phyloP scores from a whole-genome alignment of 768 basidiomycete genomes.

The Collybia sp. region DNA sequence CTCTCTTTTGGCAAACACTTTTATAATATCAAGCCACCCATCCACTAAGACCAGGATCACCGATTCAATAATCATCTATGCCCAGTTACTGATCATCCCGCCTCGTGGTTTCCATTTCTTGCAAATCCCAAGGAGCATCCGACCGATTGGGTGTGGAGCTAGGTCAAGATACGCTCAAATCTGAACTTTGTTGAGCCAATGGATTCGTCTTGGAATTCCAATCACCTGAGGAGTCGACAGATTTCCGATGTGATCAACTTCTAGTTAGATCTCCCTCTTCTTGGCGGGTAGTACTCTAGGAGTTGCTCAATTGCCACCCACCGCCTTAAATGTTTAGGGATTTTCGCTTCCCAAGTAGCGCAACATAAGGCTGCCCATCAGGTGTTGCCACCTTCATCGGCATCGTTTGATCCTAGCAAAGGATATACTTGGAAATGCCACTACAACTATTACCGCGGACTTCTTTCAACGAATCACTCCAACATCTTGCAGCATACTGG shows the following conservation, averaged over 20 bases:
- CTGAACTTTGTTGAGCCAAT: constrained; percentile 7
- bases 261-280: too few species aligned
- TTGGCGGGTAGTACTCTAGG: too few species aligned
- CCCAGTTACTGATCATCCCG: constrained; percentile 1
- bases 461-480: constrained; percentile 25
- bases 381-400: too few species aligned
- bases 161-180: not conserved
- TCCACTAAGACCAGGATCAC: not conserved
- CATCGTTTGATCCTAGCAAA: too few species aligned
- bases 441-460: constrained; percentile 35
- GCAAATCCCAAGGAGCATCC: constrained; percentile 20
- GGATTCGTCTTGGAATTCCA: constrained; percentile 19
- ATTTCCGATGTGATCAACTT: too few species aligned
- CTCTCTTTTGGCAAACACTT: not conserved
- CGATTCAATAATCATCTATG: constrained; percentile 6
- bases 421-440: too few species aligned
- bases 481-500: constrained; percentile 26
- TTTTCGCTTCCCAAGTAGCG: too few species aligned
- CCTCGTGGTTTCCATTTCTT: constrained; percentile 19
- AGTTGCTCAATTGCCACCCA: too few species aligned
- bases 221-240: too few species aligned
- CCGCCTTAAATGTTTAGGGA: too few species aligned
- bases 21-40: not conserved
- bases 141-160: constrained; percentile 1
- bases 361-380: too few species aligned